Percentiles rank a stretch among this genome's conserved stretches.
Evolutionary conservation across 2,329 filamentous ascomycete species (phyloP).

Genomic region (Colletotrichum tabaci): DNA sequence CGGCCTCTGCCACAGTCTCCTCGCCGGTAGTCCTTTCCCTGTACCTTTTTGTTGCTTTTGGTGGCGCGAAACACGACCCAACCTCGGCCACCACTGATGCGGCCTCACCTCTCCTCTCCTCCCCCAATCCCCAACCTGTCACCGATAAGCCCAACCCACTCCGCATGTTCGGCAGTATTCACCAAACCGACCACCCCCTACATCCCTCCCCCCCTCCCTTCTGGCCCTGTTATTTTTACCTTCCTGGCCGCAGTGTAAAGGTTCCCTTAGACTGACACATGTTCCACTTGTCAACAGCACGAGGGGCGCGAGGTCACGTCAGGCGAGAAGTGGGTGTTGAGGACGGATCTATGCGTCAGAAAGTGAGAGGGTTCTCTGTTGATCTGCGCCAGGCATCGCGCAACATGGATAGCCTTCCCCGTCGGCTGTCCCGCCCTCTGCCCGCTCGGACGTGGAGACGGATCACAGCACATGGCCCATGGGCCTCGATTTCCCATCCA

Average conservation of each 20-base stretch:
- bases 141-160: conserved; percentile 17
- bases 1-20: conserved; percentile 3
- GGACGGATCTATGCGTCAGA: conserved; percentile 83
- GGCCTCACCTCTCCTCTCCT: conserved; percentile 27
- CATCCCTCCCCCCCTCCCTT: conserved; percentile 11
- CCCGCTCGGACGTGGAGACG: conserved; percentile 25
- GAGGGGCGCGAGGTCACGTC: conserved; percentile 84
- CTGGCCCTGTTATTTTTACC: conserved; percentile 21
- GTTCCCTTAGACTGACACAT: conserved; percentile 35
- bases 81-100: conserved; percentile 30
- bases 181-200: conserved; percentile 9
- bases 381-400: conserved; percentile 12
- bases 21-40: conserved; percentile 20
- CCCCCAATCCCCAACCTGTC: conserved; percentile 8
- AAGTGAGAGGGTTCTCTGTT: conserved; percentile 54
- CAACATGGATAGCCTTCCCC: conserved; percentile 12
- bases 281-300: conserved; percentile 65
- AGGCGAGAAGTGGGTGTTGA: conserved; percentile 92
- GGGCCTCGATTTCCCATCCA: conserved; percentile 6
- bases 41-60: conserved; percentile 34
- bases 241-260: conserved; percentile 13
- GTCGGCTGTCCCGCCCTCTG: background rate
- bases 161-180: conserved; percentile 55
- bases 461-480: background rate
- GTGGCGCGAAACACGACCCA: conserved; percentile 32